Percentiles rank a stretch among this genome's conserved stretches.
These are phyloP conservation scores for Phytophthora sojae DNA, from an alignment of 352 stramenopile genomes.

Conservation along the genomic window DNA sequence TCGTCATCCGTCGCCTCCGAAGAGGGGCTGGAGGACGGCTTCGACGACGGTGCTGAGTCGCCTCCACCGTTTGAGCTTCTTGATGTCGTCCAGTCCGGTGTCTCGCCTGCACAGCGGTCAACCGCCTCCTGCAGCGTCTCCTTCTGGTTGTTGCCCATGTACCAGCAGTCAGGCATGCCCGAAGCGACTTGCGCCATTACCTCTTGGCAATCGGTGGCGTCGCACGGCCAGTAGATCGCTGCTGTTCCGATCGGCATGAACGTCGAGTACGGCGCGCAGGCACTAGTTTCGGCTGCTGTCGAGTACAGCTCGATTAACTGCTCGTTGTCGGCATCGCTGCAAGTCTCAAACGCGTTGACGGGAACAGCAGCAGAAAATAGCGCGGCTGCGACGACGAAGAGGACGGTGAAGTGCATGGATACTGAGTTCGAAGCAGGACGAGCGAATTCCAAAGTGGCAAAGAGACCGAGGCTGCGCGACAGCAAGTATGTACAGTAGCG, in stretches of 20 bases:
- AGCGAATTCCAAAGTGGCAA: neutral
- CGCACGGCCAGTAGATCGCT: neutral
- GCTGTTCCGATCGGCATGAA: neutral
- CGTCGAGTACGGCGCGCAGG: neutral
- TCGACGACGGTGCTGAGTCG: neutral
- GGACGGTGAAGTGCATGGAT: neutral
- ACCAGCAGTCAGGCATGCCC: neutral
- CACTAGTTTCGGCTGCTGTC: neutral
- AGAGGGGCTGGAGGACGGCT: neutral
- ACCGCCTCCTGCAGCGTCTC: neutral
- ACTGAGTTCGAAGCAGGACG: neutral
- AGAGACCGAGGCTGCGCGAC: neutral
- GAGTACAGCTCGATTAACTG: neutral
- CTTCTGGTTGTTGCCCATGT: neutral
- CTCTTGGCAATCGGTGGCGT: neutral
- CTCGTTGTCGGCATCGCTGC: neutral
- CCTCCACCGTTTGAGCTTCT: neutral
- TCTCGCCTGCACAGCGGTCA: neutral
- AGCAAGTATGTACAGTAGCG: neutral
- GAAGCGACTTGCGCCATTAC: neutral
- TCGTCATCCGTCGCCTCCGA: neutral
- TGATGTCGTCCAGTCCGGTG: neutral
- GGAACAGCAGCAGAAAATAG: neutral
- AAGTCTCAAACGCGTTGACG: neutral
- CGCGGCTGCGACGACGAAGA: neutral